Evolutionary conservation across 768 basidiomycete genomes (phyloP).

Genomic region (Chalciporus chontae): DNA sequence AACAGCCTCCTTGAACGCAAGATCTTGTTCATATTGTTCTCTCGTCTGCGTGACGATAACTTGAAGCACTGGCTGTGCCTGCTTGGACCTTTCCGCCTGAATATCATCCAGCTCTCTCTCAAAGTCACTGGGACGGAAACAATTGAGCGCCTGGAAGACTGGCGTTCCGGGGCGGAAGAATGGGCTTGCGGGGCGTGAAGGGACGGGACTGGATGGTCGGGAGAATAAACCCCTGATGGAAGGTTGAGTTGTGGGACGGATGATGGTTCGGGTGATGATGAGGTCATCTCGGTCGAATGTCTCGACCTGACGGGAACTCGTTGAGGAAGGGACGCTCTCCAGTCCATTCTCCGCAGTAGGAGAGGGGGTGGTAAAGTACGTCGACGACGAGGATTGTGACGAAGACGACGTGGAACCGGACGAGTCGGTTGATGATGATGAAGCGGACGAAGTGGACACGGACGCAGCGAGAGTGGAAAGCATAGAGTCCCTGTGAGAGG

Average conservation of each 20-base stretch:
- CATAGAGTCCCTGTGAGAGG: constrained; percentile 14
- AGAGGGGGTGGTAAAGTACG: constrained; percentile 22
- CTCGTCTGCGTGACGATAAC: constrained; percentile 34
- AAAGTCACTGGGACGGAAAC: constrained; percentile 32
- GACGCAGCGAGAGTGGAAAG: background rate
- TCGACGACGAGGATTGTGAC: constrained; percentile 11
- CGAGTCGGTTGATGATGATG: constrained; percentile 11
- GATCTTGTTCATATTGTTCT: constrained; percentile 32
- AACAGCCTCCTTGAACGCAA: constrained; percentile 29
- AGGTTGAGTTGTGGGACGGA: constrained; percentile 32
- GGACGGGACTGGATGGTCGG: constrained; percentile 29
- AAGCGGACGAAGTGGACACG: constrained; percentile 9
- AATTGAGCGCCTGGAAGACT: constrained; percentile 29
- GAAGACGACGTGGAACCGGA: constrained; percentile 10
- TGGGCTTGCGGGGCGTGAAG: constrained; percentile 25
- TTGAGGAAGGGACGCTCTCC: constrained; percentile 1
- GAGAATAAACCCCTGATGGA: constrained; percentile 25
- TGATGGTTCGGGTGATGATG: constrained; percentile 35
- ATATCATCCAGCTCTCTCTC: constrained; percentile 30
- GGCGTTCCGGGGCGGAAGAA: constrained; percentile 22
- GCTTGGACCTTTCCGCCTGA: constrained; percentile 16
- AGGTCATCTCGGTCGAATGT: constrained; percentile 30
- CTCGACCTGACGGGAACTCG: constrained; percentile 19
- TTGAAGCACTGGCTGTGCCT: constrained; percentile 26
- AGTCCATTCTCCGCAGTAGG: constrained; percentile 10